Evolutionary conservation across 2,329 filamentous ascomycete genomes (phyloP).

Genomic region (Monosporascus ibericus): DNA sequence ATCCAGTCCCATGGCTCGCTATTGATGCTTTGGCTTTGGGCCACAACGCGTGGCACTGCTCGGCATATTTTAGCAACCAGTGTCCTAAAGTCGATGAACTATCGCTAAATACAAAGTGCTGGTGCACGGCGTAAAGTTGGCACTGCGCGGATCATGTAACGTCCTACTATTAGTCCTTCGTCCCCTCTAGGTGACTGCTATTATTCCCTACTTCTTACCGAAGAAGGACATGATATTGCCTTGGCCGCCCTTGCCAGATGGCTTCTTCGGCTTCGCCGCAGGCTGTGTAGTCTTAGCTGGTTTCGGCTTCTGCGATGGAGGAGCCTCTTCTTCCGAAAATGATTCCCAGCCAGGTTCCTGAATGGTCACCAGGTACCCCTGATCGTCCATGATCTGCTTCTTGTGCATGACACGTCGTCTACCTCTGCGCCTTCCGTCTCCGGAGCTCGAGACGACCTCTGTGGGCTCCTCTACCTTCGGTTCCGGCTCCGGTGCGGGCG

Average conservation of each 20-base stretch:
- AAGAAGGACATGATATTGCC: slow-evolving; percentile 31
- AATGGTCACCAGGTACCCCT: slow-evolving; percentile 28
- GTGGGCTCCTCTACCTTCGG: slow-evolving; percentile 19
- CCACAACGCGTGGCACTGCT: too few relatives aligned
- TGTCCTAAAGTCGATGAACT: too few relatives aligned
- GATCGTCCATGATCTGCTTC: slow-evolving; percentile 29
- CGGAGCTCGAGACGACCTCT: slow-evolving; percentile 21
- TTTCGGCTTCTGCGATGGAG: slow-evolving; percentile 13
- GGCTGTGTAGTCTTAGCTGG: slow-evolving; percentile 13
- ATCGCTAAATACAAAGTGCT: too few relatives aligned
- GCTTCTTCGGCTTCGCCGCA: slow-evolving; percentile 20
- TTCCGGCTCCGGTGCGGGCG: slow-evolving; percentile 13
- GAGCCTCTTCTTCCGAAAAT: slow-evolving; percentile 28
- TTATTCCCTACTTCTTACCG: slow-evolving; percentile 23
- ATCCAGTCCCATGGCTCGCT: too few relatives aligned
- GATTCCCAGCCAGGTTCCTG: slow-evolving; percentile 29
- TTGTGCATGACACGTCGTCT: slow-evolving; percentile 25
- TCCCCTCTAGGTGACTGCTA: neutral
- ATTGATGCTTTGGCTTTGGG: too few relatives aligned
- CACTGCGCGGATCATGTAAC: too few relatives aligned
- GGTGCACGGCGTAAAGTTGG: too few relatives aligned
- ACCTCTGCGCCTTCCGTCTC: slow-evolving; percentile 23
- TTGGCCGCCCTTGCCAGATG: slow-evolving; percentile 18
- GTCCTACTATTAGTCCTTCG: neutral
- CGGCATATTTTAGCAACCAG: too few relatives aligned